Base-by-base conservation (phyloP, 2,329 filamentous ascomycete genomes). In the Septoria linicola region DNA sequence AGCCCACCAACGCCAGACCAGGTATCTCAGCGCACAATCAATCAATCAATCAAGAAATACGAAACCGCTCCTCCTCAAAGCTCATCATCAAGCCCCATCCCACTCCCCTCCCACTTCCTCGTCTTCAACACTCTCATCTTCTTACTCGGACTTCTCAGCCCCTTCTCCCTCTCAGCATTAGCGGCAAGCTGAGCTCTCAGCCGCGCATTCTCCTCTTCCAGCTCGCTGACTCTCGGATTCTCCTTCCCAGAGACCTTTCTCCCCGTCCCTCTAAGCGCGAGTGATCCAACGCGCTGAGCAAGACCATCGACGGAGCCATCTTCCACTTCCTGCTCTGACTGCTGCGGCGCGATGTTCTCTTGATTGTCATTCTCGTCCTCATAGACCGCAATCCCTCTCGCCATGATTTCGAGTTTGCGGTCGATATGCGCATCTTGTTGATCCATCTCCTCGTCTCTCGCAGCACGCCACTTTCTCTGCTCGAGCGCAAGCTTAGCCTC, bases 381-480 rank as follows among this genome's bases (percentile, higher is more conserved):
- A 44, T 69, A 72, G 6, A 76, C 64, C 40, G 68, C 65, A 61
- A 77, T 73, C 8, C 79, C 78, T 45, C 80, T 74, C 49, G 82
- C 79, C 27, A 88, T 72, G 17, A 89, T 78, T 53, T 89, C 92
- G 6, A 95, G 79, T 72, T 99, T 99, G 59, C 82, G 82, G 68
- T 97, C 91, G 66, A 93, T 80, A 69, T 95, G 89, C 66, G 88
- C 88, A 54, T 96, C 89, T 45, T 84, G 83, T 37, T 83, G 81
- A 61, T 95, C 90, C 49, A 74, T 65, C 69, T 96, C 90, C 4
- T 86, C 81, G 14, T 88, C 86, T 68, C 90, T 81, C 0, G 83
- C 86, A 0, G 80, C 80, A 66, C 92, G 86, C 87, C 89, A 96
- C n/a, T 88, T 78, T 8, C 81, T 79, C 68, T 88, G 81, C 68